A percentile compares a stretch with the other conserved stretches of the same genome.
phyloP scores from a whole-genome alignment of 805 yeast species.

The Zygoascus biomembranicola region DNA sequence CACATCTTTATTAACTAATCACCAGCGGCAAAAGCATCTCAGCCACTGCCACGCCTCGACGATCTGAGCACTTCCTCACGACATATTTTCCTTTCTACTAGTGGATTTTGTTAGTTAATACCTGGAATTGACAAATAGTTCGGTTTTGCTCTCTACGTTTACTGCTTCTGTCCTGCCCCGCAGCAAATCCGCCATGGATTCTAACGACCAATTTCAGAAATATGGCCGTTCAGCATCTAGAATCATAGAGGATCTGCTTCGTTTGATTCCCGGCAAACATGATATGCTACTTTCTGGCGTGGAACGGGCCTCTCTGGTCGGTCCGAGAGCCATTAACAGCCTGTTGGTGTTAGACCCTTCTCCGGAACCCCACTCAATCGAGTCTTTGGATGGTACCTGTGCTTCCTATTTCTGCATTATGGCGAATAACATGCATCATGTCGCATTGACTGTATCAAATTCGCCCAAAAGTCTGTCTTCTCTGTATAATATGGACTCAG shows the following conservation, averaged over 20 bases:
- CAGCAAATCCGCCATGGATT: background rate
- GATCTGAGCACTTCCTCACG: background rate
- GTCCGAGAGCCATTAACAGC: background rate
- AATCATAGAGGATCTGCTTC: constrained; percentile 25
- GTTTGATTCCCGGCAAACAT: constrained; percentile 15
- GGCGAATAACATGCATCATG: constrained; percentile 15
- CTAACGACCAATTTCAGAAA: constrained; percentile 1
- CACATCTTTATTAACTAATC: background rate
- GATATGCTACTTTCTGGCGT: constrained; percentile 12
- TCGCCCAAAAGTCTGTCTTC: background rate
- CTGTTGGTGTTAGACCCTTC: constrained; percentile 7
- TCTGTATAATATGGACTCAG: background rate
- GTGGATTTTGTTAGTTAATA: too few relatives aligned
- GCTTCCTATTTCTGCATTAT: constrained; percentile 12
- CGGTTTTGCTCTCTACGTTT: background rate
- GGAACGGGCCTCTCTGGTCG: background rate
- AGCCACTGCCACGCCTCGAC: background rate
- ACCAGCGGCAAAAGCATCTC: background rate
- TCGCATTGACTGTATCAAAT: constrained; percentile 12
- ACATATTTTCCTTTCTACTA: too few relatives aligned
- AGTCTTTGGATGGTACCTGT: constrained; percentile 9
- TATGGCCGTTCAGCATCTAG: constrained; percentile 22
- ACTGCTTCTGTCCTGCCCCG: background rate
- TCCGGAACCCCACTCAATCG: constrained; percentile 10
- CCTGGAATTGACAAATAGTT: too few relatives aligned